Evolutionary conservation across 164 flowering plant species (phyloP).

Genomic region (Hamamelis virginiana): DNA sequence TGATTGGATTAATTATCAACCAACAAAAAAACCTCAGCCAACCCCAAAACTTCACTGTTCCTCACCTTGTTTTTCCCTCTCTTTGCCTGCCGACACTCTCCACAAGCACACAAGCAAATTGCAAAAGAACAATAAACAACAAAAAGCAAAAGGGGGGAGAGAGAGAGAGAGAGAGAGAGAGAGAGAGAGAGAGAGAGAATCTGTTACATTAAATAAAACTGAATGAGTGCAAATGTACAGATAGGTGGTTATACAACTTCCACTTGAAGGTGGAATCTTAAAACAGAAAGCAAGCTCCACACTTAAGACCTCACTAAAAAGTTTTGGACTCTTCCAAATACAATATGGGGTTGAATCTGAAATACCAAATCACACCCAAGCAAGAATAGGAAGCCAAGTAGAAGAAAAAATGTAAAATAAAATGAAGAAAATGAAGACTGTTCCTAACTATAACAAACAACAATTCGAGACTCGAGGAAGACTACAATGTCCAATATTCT

Average conservation of each 20-base stretch:
- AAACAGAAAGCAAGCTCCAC: slow-evolving; percentile 21
- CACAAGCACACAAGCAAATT: not conserved
- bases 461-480: slow-evolving; percentile 25
- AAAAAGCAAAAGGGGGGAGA: too few relatives aligned
- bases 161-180: not conserved
- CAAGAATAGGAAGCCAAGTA: slow-evolving; percentile 15
- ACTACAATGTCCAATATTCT: slow-evolving; percentile 21
- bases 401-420: not conserved
- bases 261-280: slow-evolving; percentile 22
- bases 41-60: too few relatives aligned
- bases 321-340: slow-evolving; percentile 18
- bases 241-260: slow-evolving; percentile 29
- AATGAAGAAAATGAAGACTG: slow-evolving; percentile 11
- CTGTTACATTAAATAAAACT: slow-evolving; percentile 19
- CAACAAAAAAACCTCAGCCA: too few relatives aligned
- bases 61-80: too few relatives aligned
- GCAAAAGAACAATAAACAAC: not conserved
- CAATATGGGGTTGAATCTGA: slow-evolving; percentile 28
- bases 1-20: too few relatives aligned
- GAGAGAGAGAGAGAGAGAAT: slow-evolving; percentile 9
- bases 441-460: slow-evolving; percentile 26
- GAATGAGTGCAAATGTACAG: slow-evolving; percentile 33
- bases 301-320: slow-evolving; percentile 10
- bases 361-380: slow-evolving; percentile 34
- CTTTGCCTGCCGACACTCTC: slow-evolving; percentile 26